phyloP scores from a whole-genome alignment of 768 basidiomycete species.

The Kwoniella newhampshirensis region DNA sequence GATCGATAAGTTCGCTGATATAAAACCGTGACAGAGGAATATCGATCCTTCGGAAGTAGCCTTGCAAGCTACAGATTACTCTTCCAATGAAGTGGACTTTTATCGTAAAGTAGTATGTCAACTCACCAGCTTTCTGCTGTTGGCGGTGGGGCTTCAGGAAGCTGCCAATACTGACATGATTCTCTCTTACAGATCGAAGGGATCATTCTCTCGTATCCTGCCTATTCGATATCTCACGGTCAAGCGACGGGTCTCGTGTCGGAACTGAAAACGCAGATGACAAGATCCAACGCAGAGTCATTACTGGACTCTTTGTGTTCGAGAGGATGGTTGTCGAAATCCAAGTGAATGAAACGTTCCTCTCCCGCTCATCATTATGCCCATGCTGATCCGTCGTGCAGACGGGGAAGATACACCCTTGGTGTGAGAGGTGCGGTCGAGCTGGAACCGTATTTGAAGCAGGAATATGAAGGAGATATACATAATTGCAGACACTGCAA shows the following conservation, averaged over 20 bases:
- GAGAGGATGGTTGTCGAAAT: constrained; percentile 46
- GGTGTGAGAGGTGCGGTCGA: constrained; percentile 41
- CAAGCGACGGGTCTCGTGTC: constrained; percentile 29
- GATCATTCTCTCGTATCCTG: constrained; percentile 49
- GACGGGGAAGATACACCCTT: constrained; percentile 41
- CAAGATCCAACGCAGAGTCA: constrained; percentile 32
- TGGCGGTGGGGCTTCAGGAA: too few species aligned
- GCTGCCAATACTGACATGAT: not conserved
- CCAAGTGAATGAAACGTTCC: constrained; percentile 37
- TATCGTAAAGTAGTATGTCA: constrained; percentile 43
- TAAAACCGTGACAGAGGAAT: constrained; percentile 34
- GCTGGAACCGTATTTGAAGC: constrained; percentile 37
- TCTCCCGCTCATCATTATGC: not conserved
- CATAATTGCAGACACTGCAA: constrained; percentile 40
- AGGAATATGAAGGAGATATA: constrained; percentile 38
- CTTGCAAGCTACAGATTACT: constrained; percentile 35
- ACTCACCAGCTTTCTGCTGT: too few species aligned
- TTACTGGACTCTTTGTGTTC: constrained; percentile 42
- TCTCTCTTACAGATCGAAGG: constrained; percentile 27
- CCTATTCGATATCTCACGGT: constrained; percentile 43
- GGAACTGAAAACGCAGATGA: constrained; percentile 25
- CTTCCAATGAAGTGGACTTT: constrained; percentile 42
- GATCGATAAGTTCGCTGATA: not conserved
- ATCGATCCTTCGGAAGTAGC: constrained; percentile 33
- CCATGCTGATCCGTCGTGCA: constrained; percentile 2